phyloP scores from a whole-genome alignment of 2,329 filamentous ascomycete genomes.

The Cephalotrichum gorgonifer region DNA sequence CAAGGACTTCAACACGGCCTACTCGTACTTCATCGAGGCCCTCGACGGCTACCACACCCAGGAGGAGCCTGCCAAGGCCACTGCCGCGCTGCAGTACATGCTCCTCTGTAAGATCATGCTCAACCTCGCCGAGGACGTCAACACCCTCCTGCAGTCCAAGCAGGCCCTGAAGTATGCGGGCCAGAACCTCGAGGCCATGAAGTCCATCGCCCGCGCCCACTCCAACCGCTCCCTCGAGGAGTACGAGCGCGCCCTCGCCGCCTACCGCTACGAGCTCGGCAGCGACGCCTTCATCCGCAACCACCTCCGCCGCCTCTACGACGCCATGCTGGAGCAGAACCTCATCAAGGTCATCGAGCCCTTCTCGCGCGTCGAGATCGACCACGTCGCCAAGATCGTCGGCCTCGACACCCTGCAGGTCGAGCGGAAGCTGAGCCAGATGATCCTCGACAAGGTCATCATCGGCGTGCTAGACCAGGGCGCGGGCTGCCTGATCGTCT shows the following conservation, averaged over 20 bases:
- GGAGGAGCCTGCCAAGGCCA: slow-evolving; percentile 81
- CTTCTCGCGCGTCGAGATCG: slow-evolving; percentile 93
- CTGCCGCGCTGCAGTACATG: slow-evolving; percentile 98
- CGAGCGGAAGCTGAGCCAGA: slow-evolving; percentile 95
- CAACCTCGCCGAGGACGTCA: slow-evolving; percentile 92
- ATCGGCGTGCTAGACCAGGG: slow-evolving; percentile 96
- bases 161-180: slow-evolving; percentile 94
- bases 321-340: slow-evolving; percentile 98
- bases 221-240: slow-evolving; percentile 92
- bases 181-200: slow-evolving; percentile 96
- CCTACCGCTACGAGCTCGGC: slow-evolving; percentile 88
- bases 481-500: slow-evolving; percentile 94
- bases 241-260: slow-evolving; percentile 84
- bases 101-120: slow-evolving; percentile 99
- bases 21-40: slow-evolving; percentile 98
- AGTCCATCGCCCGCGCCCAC: slow-evolving; percentile 92
- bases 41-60: slow-evolving; percentile 93
- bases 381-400: slow-evolving; percentile 95
- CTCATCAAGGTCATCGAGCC: slow-evolving; percentile 99
- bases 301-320: slow-evolving; percentile 89
- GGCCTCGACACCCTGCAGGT: slow-evolving; percentile 93
- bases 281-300: slow-evolving; percentile 94
- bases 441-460: slow-evolving; percentile 99
- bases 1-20: slow-evolving; percentile 97
- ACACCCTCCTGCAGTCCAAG: slow-evolving; percentile 88